Evolutionary conservation across 2,329 filamentous ascomycete genomes (phyloP).

Genomic region (Botrytis porri): DNA sequence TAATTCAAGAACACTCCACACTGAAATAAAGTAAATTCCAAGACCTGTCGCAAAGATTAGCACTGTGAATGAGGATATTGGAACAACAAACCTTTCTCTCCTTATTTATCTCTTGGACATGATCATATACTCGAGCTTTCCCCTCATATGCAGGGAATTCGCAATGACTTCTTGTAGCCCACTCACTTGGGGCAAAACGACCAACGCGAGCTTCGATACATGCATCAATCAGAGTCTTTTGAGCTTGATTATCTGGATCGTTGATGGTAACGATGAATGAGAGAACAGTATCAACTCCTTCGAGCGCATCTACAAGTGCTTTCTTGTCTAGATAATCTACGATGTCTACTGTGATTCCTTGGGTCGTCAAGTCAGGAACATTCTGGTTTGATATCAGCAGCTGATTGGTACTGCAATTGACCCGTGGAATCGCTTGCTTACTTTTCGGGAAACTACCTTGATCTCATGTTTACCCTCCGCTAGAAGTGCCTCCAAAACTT

Average conservation of each 20-base stretch:
- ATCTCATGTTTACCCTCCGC: slow-evolving; percentile 52
- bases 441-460: slow-evolving; percentile 48
- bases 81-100: slow-evolving; percentile 38
- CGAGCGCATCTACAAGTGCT: slow-evolving; percentile 34
- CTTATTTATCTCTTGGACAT: slow-evolving; percentile 45
- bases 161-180: slow-evolving; percentile 37
- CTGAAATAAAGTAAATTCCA: slow-evolving; percentile 47
- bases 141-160: slow-evolving; percentile 46
- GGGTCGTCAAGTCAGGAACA: not conserved
- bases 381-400: not conserved
- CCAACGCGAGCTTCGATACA: slow-evolving; percentile 39
- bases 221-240: slow-evolving; percentile 42
- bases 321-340: slow-evolving; percentile 46
- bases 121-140: slow-evolving; percentile 43
- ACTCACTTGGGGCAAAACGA: slow-evolving; percentile 41
- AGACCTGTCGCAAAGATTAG: not conserved
- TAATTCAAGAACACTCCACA: slow-evolving; percentile 50
- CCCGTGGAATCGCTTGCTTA: slow-evolving; percentile 23
- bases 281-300: slow-evolving; percentile 50
- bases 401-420: not conserved
- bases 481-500: slow-evolving; percentile 51
- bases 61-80: not conserved
- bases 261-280: slow-evolving; percentile 44
- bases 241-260: slow-evolving; percentile 27
- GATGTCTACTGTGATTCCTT: slow-evolving; percentile 41